Percentiles rank a stretch among this genome's conserved stretches.
Evolutionary conservation across 148 eudicot species (phyloP).

Genomic region (Arctostaphylos glauca): DNA sequence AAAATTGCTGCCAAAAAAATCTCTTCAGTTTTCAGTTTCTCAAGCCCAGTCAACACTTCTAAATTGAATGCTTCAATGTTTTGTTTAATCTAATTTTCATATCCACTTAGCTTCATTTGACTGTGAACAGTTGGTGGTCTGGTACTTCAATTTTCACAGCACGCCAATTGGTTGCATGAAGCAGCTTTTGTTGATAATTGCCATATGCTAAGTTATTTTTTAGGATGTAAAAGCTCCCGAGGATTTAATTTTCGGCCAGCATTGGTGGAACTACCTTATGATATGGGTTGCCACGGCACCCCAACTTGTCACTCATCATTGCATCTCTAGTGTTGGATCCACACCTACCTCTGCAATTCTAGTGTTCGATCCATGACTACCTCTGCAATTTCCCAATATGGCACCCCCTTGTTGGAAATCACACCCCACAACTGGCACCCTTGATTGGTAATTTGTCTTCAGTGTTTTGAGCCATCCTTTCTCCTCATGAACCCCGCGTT

Average conservation of each 20-base stretch:
- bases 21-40: background rate
- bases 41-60: background rate
- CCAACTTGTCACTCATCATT: too few relatives aligned
- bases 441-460: too few relatives aligned
- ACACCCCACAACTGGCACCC: too few relatives aligned
- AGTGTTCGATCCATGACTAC: too few relatives aligned
- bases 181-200: background rate
- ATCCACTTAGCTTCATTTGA: background rate
- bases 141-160: background rate
- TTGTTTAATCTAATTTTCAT: background rate
- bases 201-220: background rate
- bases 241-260: background rate
- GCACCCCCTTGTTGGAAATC: too few relatives aligned
- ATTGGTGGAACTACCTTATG: too few relatives aligned
- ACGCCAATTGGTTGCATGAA: background rate
- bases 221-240: background rate
- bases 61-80: conserved; percentile 1
- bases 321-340: too few relatives aligned
- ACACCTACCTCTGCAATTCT: too few relatives aligned
- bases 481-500: too few relatives aligned
- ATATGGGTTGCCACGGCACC: too few relatives aligned
- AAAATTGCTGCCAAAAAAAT: background rate
- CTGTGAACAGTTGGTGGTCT: background rate
- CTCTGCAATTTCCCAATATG: too few relatives aligned
- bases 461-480: too few relatives aligned